phyloP scores from a whole-genome alignment of 2,329 filamentous ascomycete species.

The Talaromyces sp. region DNA sequence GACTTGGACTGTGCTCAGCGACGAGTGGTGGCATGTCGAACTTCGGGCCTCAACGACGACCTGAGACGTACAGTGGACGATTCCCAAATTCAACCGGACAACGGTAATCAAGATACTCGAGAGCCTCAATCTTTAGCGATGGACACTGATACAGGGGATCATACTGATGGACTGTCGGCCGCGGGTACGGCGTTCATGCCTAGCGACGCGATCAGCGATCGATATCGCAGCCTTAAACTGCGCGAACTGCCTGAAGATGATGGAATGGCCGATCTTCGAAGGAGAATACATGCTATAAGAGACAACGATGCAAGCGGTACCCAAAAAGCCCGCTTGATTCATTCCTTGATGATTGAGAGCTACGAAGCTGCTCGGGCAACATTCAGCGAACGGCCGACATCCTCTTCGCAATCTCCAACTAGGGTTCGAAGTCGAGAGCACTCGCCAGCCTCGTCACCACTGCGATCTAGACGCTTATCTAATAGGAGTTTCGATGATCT shows the following conservation, averaged over 20 bases:
- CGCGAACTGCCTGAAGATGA: constrained; percentile 66
- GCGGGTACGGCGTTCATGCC: not conserved
- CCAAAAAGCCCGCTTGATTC: constrained; percentile 70
- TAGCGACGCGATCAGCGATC: not conserved
- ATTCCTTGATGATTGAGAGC: constrained; percentile 66
- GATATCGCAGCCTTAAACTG: constrained; percentile 2
- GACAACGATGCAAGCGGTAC: constrained; percentile 54
- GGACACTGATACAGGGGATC: not conserved
- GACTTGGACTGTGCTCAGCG: constrained; percentile 3
- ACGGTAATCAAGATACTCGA: not conserved
- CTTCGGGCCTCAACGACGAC: constrained; percentile 8
- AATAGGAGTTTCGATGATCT: constrained; percentile 28
- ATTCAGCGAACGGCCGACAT: constrained; percentile 22
- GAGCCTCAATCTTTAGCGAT: not conserved
- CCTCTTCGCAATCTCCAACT: constrained; percentile 24
- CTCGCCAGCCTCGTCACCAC: constrained; percentile 26
- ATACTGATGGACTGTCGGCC: not conserved
- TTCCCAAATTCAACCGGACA: not conserved
- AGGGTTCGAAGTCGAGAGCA: constrained; percentile 26
- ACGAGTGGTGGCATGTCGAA: constrained; percentile 7
- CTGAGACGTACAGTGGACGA: constrained; percentile 9
- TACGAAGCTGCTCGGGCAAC: constrained; percentile 52
- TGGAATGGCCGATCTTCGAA: constrained; percentile 67
- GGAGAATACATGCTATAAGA: constrained; percentile 67
- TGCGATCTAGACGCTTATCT: constrained; percentile 28